Percentiles rank a stretch among this genome's conserved stretches.
Conservation (phyloP, 495 filamentous ascomycete genomes). For the Penicillium waksmanii region DNA sequence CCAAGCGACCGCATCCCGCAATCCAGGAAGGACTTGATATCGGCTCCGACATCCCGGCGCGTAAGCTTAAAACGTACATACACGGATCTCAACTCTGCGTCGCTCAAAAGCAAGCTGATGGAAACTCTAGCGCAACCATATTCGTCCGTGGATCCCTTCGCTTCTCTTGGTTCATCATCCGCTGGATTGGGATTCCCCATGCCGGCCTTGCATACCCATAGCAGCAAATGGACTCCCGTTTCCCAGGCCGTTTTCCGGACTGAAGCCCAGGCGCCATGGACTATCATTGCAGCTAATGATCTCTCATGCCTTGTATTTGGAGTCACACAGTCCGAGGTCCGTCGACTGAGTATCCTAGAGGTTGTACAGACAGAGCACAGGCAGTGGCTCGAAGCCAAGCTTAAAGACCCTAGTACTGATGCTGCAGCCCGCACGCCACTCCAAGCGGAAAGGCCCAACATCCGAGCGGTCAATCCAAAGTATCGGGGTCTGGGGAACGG, state of each 20-base stretch:
- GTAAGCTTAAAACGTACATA: slow-evolving; percentile 83
- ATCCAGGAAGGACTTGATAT: slow-evolving; percentile 37
- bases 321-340: slow-evolving; percentile 89
- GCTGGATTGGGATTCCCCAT: slow-evolving; percentile 44
- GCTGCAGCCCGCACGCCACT: slow-evolving; percentile 45
- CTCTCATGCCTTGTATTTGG: slow-evolving; percentile 95
- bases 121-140: slow-evolving; percentile 90
- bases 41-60: slow-evolving; percentile 57
- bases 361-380: slow-evolving; percentile 87
- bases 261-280: slow-evolving; percentile 85
- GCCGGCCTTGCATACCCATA: slow-evolving; percentile 73
- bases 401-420: slow-evolving; percentile 62
- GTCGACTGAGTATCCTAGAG: slow-evolving; percentile 93
- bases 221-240: slow-evolving; percentile 86
- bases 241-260: slow-evolving; percentile 97
- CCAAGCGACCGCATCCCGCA: slow-evolving; percentile 38
- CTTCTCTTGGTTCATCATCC: slow-evolving; percentile 44
- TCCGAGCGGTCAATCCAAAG: slow-evolving; percentile 45
- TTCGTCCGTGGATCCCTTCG: slow-evolving; percentile 52
- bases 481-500: slow-evolving; percentile 71
- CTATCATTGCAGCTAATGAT: slow-evolving; percentile 95
- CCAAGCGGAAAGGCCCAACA: slow-evolving; percentile 39
- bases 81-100: slow-evolving; percentile 74
- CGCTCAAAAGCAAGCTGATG: slow-evolving; percentile 80
- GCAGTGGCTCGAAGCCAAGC: slow-evolving; percentile 87